Percentiles rank a stretch among this genome's conserved stretches.
Conservation (phyloP, 2,329 filamentous ascomycete species). For the Colletotrichum truncatum region DNA sequence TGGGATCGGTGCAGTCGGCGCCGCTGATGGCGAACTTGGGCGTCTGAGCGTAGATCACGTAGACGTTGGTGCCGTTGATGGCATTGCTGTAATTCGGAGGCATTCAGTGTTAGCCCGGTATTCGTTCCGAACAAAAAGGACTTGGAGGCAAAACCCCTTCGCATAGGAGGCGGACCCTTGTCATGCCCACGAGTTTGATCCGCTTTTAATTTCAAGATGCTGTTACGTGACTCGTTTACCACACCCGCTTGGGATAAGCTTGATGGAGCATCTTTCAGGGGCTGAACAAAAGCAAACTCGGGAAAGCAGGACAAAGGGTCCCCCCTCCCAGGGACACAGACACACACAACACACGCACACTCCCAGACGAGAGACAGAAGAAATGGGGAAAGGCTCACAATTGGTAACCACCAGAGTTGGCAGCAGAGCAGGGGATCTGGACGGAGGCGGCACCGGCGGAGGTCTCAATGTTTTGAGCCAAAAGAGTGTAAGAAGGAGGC, state of each 20-base stretch:
- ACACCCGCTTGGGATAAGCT: background rate
- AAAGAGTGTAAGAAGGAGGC: constrained; percentile 48
- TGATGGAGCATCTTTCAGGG: background rate
- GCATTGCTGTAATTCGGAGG: constrained; percentile 39
- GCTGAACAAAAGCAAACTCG: background rate
- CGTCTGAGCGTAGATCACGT: constrained; percentile 53
- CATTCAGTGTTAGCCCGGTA: background rate
- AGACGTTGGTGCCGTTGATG: constrained; percentile 55
- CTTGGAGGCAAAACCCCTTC: background rate
- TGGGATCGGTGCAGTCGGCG: constrained; percentile 39
- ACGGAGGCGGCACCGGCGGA: constrained; percentile 41
- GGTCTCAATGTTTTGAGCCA: constrained; percentile 46
- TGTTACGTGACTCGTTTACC: background rate
- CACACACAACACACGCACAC: too few species aligned
- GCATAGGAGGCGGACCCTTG: background rate
- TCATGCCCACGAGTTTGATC: background rate
- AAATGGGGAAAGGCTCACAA: constrained; percentile 33
- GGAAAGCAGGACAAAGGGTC: background rate
- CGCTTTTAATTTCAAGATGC: constrained; percentile 9
- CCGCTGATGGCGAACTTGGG: constrained; percentile 46
- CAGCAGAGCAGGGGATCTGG: constrained; percentile 47
- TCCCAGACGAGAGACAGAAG: constrained; percentile 31
- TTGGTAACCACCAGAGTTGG: constrained; percentile 48
- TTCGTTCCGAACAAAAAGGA: background rate
- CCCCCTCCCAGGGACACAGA: too few species aligned